Evolutionary conservation across 257 asterid species (phyloP), one percentile per base, ranked within the genome.

Genomic region (Scutellaria barbata): DNA sequence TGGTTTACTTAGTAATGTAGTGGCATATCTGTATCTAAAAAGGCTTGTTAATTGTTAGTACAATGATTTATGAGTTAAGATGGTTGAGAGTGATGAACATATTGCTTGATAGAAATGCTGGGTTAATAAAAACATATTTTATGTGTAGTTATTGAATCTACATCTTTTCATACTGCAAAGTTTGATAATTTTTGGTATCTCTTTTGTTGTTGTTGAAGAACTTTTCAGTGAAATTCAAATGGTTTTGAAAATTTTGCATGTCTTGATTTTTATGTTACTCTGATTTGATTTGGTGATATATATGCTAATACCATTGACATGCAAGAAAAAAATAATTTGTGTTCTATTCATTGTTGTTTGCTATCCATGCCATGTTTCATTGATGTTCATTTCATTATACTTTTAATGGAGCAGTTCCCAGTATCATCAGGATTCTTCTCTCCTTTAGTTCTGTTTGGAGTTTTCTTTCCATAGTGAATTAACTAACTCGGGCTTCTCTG

Each of bases 41-140:
- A n/a, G 42, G 9, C 35, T 60, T 60, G 33, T 63, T 55, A 16
- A 7, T 30, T 58, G 14, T 18, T 18, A 6, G 8, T 25, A 17
- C 48, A 12, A n/a, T n/a, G n/a, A n/a, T n/a, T n/a, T 35, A 12
- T 71, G 63, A 54, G 50, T n/a, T 16, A 45, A 14, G 8, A 16
- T 39, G 17, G 16, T 40, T 16, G 52, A 41, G 16, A 14, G 37
- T 41, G n/a, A 10, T 11, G 40, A 17, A 3, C 10, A 17, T 22
- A 25, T 41, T 55, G 74, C 60, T 47, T 25, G 54, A 43, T 66
- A 35, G 22, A 37, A 45, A 16, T 56, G 73, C 39, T 14, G 17
- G 10, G 33, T 73, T 22, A 39, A 6, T 62, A 9, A 9, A 62
- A 61, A 13, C 43, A 3, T 20, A 39, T 48, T 12, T 60, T 16